These are phyloP conservation scores for Nicotiana attenuata DNA, from an alignment of 257 asterid species.

Conservation along the genomic window DNA sequence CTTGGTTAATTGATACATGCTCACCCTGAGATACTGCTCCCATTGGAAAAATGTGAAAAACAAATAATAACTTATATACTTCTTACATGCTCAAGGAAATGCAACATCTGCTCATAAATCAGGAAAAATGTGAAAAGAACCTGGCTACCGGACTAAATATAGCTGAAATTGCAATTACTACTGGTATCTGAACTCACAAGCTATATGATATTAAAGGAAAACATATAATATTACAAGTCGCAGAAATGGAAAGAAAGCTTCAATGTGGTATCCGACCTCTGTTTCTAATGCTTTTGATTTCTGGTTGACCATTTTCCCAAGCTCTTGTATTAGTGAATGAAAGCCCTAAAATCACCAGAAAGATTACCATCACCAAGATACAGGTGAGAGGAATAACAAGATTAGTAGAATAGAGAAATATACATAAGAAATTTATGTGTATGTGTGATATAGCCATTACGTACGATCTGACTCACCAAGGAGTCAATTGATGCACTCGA, in stretches of 20 bases:
- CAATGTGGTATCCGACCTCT: constrained; percentile 31
- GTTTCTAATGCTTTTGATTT: constrained; percentile 34
- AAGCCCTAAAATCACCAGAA: constrained; percentile 50
- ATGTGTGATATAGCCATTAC: neutral
- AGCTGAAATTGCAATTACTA: neutral
- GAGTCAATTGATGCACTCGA: constrained; percentile 47
- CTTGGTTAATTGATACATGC: neutral
- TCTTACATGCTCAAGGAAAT: neutral
- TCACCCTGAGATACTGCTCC: neutral
- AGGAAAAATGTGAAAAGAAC: constrained; percentile 5
- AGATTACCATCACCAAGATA: neutral
- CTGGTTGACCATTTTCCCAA: constrained; percentile 26
- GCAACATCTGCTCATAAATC: neutral
- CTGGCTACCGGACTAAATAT: neutral
- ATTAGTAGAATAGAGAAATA: neutral
- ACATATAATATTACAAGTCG: neutral
- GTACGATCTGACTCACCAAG: constrained; percentile 36
- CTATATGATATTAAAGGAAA: neutral
- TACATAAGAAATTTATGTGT: neutral
- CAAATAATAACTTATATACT: neutral
- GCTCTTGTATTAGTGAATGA: constrained; percentile 60
- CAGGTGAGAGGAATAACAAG: neutral
- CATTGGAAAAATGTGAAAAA: neutral
- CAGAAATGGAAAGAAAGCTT: neutral
- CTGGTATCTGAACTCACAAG: neutral